Evolutionary conservation across 2,329 filamentous ascomycete genomes (phyloP).

Genomic region (Gremmenia infestans): DNA sequence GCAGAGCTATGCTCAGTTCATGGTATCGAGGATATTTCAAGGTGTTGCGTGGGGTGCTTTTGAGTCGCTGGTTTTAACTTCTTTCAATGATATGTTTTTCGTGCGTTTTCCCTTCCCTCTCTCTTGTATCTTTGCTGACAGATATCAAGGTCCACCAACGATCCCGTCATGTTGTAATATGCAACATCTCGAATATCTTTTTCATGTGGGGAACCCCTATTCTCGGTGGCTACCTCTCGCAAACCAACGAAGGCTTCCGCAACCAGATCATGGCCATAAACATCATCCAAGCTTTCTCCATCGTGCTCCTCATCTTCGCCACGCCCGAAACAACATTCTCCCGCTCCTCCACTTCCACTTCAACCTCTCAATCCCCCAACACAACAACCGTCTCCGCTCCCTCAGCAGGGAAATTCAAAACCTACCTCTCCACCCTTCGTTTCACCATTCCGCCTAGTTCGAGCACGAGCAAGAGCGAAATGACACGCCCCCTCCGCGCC

Average conservation of each 20-base stretch:
- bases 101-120: constrained; percentile 34
- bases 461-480: constrained; percentile 24
- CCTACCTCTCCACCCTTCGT: constrained; percentile 16
- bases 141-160: constrained; percentile 49
- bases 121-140: constrained; percentile 21
- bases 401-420: constrained; percentile 7
- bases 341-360: constrained; percentile 28
- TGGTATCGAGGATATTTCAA: constrained; percentile 50
- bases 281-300: constrained; percentile 42
- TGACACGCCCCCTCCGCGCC: constrained; percentile 39
- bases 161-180: constrained; percentile 39
- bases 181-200: constrained; percentile 40
- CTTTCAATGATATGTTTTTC: constrained; percentile 54
- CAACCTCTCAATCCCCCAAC: not conserved
- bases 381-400: constrained; percentile 5
- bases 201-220: constrained; percentile 51
- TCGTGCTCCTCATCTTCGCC: constrained; percentile 44
- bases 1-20: constrained; percentile 40
- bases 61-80: constrained; percentile 47
- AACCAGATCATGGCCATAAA: constrained; percentile 49
- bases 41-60: constrained; percentile 56
- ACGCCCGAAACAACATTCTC: constrained; percentile 50
- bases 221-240: constrained; percentile 46
- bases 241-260: constrained; percentile 37
- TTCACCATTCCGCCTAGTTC: constrained; percentile 13